Base-by-base conservation (phyloP, 306 rosid species). In the Aeschynomene evenia region DNA sequence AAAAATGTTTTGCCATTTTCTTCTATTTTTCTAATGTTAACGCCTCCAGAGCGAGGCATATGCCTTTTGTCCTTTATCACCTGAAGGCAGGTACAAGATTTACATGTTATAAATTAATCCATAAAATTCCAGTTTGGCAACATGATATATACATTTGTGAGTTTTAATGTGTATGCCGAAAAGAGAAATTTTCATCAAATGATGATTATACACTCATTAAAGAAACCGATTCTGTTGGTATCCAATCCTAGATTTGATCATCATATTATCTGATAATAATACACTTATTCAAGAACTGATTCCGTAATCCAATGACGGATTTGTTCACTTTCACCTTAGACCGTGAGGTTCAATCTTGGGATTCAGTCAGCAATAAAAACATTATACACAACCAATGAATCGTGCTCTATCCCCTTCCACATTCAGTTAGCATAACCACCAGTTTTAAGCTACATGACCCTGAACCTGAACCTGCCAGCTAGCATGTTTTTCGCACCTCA, bases 241-340 rank as follows among this genome's bases (percentile, higher is more conserved):
- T 49, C 16, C 20, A 50, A 58, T 49, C n/a, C n/a, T n/a, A n/a
- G n/a, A n/a, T n/a, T n/a, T n/a, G n/a, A n/a, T n/a, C n/a, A n/a
- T n/a, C n/a, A n/a, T n/a, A n/a, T n/a, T n/a, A n/a, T n/a, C n/a
- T n/a, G n/a, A n/a, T n/a, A n/a, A n/a, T n/a, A n/a, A 24, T 28
- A 28, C 31, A 28, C 31, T 28, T 6, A 28, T 28, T 28, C 31
- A 28, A 28, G 31, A 28, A 28, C 31, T 28, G 31, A 28, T 2
- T 28, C 31, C 31, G 5, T 3, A 28, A 28, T 28, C 31, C 6
- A 28, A 28, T 28, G n/a, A n/a, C n/a, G n/a, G 45, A 36, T 21
- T 56, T 69, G 15, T 19, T 66, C 43, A 66, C 33, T 56, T 20
- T 42, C 68, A 55, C 67, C 60, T 23, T 9, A 55, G n/a, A 12